Base-by-base conservation (phyloP, 768 basidiomycete species). In the Saitozyma podzolica region DNA sequence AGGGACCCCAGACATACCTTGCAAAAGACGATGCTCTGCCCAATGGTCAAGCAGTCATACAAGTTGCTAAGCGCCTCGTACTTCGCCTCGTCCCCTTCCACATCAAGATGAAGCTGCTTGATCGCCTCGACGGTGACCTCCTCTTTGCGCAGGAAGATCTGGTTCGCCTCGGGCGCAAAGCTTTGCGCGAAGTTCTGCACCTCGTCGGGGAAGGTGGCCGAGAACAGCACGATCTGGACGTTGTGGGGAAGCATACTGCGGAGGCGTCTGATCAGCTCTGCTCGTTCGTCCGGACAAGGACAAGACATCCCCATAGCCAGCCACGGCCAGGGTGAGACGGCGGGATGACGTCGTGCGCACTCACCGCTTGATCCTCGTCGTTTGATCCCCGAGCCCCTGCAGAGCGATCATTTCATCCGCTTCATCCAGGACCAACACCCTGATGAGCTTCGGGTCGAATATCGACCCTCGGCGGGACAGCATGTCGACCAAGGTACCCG, bases 381-480 rank as follows among this genome's bases (percentile, higher is more conserved):
- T 94, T 80, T 98, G 94, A 66, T 98, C 95, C 10, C 93, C 92
- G 55, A 98, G 82, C 17, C 79, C 77, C 78, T 93, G 91, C 73
- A 92, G 87, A 76, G 94, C 93, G 69, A 99, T 83, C 95, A 98
- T 98, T 80, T 97, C 96, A 80, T 99, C 96, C 45, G 96, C 96
- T 81, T 99, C 96, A 74, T 99, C 96, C 8, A 98, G 83, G 4
- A 98, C 95, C 60, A 98, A 92, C 3, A 95, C 90, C 75, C 91
- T 91, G 78, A 99, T 85, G 40, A 87, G 83, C 53, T 84, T 85
- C 14, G 88, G 82, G 73, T 98, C 91, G 61, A 98, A 75, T 50
- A 92, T 88, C 67, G 82, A 88, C 73, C 85, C 84, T 69, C 86
- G 82, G 51, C 75, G n/a, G 49, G 61, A 62, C 72, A 97, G 86